A percentile compares a stretch with the other conserved stretches of the same genome.
These are phyloP conservation scores for Daldinia sp. DNA, from an alignment of 2,329 filamentous ascomycete genomes.

Conservation along the genomic window DNA sequence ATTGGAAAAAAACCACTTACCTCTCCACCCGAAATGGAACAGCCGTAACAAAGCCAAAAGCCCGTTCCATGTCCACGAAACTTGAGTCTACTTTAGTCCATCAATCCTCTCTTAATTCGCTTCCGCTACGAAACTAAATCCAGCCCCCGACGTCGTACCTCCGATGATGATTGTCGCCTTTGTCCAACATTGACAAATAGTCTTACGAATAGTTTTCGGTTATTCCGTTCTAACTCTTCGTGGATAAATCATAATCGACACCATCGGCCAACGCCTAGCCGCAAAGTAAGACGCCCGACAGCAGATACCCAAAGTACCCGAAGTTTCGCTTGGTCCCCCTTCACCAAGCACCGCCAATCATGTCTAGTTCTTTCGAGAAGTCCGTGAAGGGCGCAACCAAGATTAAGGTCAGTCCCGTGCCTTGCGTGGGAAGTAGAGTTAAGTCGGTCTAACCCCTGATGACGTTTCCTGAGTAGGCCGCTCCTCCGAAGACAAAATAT, in stretches of 20 bases:
- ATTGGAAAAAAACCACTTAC: constrained; percentile 6
- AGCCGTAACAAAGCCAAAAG: constrained; percentile 17
- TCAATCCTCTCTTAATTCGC: constrained; percentile 27
- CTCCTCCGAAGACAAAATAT: constrained; percentile 98
- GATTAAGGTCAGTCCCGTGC: constrained; percentile 76
- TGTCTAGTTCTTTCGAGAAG: constrained; percentile 96
- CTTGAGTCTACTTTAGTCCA: constrained; percentile 10
- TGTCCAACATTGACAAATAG: constrained; percentile 37
- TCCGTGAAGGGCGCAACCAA: constrained; percentile 99
- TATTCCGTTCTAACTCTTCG: constrained; percentile 11
- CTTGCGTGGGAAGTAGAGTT: background rate
- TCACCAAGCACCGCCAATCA: constrained; percentile 48
- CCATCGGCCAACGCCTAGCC: constrained; percentile 17
- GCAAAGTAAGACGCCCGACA: constrained; percentile 7
- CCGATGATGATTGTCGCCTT: constrained; percentile 36
- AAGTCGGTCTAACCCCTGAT: constrained; percentile 25
- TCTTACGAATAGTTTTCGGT: constrained; percentile 16
- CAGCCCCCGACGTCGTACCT: constrained; percentile 38
- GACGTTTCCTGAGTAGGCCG: constrained; percentile 68
- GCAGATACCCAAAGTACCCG: constrained; percentile 9
- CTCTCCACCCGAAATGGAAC: constrained; percentile 30
- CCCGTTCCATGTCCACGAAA: constrained; percentile 17
- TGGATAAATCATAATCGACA: constrained; percentile 13
- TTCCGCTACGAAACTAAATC: constrained; percentile 28
- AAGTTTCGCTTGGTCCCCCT: constrained; percentile 15